These are phyloP conservation scores for Candida manassasensis DNA, from an alignment of 805 yeast species.

Conservation along the genomic window DNA sequence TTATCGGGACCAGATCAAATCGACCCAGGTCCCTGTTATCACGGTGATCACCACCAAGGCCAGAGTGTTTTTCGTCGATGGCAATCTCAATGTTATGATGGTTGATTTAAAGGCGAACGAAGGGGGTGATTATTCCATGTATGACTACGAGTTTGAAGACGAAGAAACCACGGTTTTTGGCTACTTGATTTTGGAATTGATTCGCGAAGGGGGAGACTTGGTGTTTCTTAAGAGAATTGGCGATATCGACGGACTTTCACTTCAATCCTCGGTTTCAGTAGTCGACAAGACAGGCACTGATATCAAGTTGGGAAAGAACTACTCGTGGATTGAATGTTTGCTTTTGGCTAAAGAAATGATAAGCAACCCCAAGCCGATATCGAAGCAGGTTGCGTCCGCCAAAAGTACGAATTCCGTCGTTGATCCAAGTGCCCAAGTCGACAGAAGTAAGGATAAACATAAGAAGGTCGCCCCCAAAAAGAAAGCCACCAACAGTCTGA, in stretches of 20 bases:
- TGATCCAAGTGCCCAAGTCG: conserved; percentile 11
- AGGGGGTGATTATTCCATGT: conserved; percentile 61
- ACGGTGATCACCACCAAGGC: conserved; percentile 38
- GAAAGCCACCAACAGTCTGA: neutral
- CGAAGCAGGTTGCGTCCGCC: too few species aligned
- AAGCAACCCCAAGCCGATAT: neutral
- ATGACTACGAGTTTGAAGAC: conserved; percentile 68
- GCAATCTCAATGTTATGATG: conserved; percentile 28
- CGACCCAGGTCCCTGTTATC: conserved; percentile 25
- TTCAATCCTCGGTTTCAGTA: conserved; percentile 21
- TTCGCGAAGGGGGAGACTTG: conserved; percentile 49
- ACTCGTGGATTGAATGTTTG: conserved; percentile 68
- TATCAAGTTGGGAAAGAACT: conserved; percentile 42
- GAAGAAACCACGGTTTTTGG: conserved; percentile 51
- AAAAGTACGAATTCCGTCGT: too few species aligned
- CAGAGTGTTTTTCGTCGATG: conserved; percentile 37
- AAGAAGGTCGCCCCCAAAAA: conserved; percentile 1
- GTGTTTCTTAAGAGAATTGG: conserved; percentile 43
- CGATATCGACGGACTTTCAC: conserved; percentile 32
- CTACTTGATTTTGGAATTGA: conserved; percentile 58
- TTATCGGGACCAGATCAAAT: conserved; percentile 17
- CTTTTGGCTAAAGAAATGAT: conserved; percentile 58
- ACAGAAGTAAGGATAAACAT: conserved; percentile 11
- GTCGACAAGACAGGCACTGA: conserved; percentile 27
- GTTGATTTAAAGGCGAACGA: conserved; percentile 39